Percentiles rank a stretch among this genome's conserved stretches.
These are phyloP conservation scores for Batkoa obscura DNA, from an alignment of 371 early-diverging fungal genomes.

Conservation along the genomic window DNA sequence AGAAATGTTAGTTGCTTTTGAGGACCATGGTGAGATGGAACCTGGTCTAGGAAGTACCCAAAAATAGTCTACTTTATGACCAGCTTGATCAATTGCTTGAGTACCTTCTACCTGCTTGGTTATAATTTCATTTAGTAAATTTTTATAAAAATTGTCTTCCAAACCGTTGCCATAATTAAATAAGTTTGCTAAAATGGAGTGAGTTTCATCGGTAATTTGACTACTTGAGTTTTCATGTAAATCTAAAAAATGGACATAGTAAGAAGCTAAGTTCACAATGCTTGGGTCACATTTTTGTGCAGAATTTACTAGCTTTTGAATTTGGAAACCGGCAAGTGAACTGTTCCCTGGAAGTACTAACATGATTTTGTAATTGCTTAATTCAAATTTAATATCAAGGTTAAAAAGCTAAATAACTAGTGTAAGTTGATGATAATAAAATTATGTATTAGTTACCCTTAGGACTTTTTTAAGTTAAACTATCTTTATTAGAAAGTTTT, in stretches of 20 bases:
- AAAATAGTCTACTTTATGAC: conserved; percentile 19
- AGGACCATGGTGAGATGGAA: conserved; percentile 97
- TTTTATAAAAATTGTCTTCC: background rate
- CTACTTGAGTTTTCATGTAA: conserved; percentile 7
- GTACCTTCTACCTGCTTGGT: background rate
- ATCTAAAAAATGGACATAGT: conserved; percentile 52
- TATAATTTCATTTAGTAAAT: background rate
- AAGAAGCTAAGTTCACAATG: conserved; percentile 27
- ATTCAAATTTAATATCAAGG: too few relatives aligned
- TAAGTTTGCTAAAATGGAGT: conserved; percentile 21
- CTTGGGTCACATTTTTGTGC: conserved; percentile 27
- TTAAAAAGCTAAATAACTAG: too few relatives aligned
- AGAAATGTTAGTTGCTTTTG: conserved; percentile 93
- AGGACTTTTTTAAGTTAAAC: too few relatives aligned
- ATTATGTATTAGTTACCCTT: too few relatives aligned
- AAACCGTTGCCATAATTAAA: conserved; percentile 21
- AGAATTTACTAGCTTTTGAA: conserved; percentile 24
- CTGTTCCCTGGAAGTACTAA: conserved; percentile 55
- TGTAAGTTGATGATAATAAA: too few relatives aligned
- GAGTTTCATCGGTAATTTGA: conserved; percentile 10
- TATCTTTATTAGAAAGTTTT: too few relatives aligned
- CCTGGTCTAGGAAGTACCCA: conserved; percentile 73
- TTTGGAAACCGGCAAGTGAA: conserved; percentile 51
- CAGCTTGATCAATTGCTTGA: conserved; percentile 3
- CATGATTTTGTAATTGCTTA: conserved; percentile 17